These are phyloP conservation scores for Sambucus nigra DNA, from an alignment of 129 eudicot species.

Conservation along the genomic window DNA sequence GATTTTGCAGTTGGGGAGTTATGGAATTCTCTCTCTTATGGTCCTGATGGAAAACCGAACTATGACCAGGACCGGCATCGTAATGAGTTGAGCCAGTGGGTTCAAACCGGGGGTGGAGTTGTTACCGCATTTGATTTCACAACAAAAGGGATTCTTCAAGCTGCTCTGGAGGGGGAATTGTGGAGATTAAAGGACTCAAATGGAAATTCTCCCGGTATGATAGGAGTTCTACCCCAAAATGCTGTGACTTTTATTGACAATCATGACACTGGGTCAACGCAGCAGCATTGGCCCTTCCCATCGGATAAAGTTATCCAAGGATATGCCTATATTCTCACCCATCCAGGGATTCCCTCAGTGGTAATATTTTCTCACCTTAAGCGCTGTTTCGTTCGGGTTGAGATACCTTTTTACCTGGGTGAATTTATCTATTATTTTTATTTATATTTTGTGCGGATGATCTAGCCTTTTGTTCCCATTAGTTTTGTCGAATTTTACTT, in stretches of 20 bases:
- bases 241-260: conserved; percentile 69
- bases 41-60: conserved; percentile 37
- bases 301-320: conserved; percentile 76
- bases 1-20: conserved; percentile 63
- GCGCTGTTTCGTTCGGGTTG: too few species aligned
- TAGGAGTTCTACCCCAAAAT: conserved; percentile 40
- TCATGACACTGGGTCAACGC: conserved; percentile 72
- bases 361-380: conserved; percentile 17
- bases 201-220: conserved; percentile 66
- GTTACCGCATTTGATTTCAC: conserved; percentile 68
- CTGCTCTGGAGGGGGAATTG: conserved; percentile 61
- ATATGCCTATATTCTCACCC: conserved; percentile 75
- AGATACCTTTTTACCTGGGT: too few species aligned
- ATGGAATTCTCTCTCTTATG: conserved; percentile 33
- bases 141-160: conserved; percentile 62
- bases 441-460: too few species aligned
- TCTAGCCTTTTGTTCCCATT: too few species aligned
- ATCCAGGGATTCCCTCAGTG: conserved; percentile 70
- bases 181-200: conserved; percentile 61
- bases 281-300: conserved; percentile 62
- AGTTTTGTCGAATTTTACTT: too few species aligned
- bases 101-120: conserved; percentile 32
- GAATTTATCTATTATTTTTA: too few species aligned
- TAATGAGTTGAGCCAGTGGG: conserved; percentile 42
- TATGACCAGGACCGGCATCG: conserved; percentile 57